A percentile compares a stretch with the other conserved stretches of the same genome.
These are phyloP conservation scores for Pythium phragmitis DNA, from an alignment of 352 stramenopile genomes.

Conservation along the genomic window DNA sequence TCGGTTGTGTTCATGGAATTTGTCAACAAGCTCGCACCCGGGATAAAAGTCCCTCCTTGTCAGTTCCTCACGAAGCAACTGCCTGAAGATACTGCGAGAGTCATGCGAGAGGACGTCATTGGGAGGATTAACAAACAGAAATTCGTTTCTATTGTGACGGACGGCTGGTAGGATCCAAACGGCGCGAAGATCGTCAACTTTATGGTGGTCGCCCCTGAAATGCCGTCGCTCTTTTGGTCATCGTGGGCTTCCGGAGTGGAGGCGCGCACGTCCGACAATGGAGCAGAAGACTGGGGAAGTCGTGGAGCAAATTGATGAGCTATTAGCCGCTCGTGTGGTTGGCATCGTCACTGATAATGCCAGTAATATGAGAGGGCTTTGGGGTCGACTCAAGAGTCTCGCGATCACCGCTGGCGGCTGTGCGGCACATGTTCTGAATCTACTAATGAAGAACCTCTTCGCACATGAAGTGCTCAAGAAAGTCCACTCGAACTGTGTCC, in stretches of 20 bases:
- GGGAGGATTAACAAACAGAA: not conserved
- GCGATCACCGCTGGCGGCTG: slow-evolving; percentile 8
- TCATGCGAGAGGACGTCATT: not conserved
- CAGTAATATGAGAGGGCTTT: not conserved
- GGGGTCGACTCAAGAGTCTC: not conserved
- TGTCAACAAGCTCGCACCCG: too few relatives aligned
- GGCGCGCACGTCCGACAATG: slow-evolving; percentile 2
- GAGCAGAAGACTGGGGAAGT: not conserved
- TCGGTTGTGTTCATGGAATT: too few relatives aligned
- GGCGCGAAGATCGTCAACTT: not conserved
- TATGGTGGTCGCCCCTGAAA: not conserved
- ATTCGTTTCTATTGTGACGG: not conserved
- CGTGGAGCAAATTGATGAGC: slow-evolving; percentile 2
- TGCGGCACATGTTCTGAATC: slow-evolving; percentile 12
- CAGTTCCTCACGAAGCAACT: too few relatives aligned
- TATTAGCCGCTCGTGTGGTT: not conserved
- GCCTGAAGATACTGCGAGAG: too few relatives aligned
- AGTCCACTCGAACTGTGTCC: not conserved
- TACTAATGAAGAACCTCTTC: slow-evolving; percentile 18
- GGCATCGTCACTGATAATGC: slow-evolving; percentile 21
- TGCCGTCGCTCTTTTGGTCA: slow-evolving; percentile 12
- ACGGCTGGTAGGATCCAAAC: not conserved
- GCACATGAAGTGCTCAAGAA: not conserved
- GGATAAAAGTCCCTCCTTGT: too few relatives aligned
- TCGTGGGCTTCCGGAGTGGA: slow-evolving; percentile 3